A percentile compares a stretch with the other conserved stretches of the same genome.
Conservation (phyloP, 805 yeast genomes). For the Kodamaea hsintzibuensis region DNA sequence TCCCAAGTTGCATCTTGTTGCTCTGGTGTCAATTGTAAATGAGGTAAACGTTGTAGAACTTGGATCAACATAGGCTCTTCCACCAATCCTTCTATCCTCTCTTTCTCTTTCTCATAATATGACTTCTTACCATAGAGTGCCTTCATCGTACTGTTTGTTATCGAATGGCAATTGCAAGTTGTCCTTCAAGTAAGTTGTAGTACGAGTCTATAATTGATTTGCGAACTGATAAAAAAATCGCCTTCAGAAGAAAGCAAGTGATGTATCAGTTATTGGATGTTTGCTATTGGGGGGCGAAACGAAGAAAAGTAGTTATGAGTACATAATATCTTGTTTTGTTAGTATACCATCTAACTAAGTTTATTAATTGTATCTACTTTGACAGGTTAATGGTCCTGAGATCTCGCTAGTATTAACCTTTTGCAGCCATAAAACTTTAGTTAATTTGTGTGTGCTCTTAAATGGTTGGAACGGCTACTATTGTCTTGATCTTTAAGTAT, state of each 20-base stretch:
- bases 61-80: conserved; percentile 29
- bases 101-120: conserved; percentile 28
- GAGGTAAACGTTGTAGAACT: conserved; percentile 32
- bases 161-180: neutral
- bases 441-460: no score
- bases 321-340: no score
- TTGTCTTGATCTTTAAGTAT: no score
- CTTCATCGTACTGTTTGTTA: neutral
- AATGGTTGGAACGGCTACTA: no score
- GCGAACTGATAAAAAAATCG: neutral
- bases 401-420: neutral
- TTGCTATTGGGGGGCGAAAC: neutral
- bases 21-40: conserved; percentile 25
- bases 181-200: neutral
- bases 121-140: conserved; percentile 17
- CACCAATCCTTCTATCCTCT: conserved; percentile 21
- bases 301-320: no score
- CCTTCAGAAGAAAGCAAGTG: neutral
- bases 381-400: neutral
- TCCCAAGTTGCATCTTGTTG: conserved; percentile 35
- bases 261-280: neutral
- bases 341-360: no score
- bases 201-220: neutral
- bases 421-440: neutral
- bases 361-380: no score